Base-by-base conservation (phyloP, 805 yeast species). In the Yamadazyma akitaensis region DNA sequence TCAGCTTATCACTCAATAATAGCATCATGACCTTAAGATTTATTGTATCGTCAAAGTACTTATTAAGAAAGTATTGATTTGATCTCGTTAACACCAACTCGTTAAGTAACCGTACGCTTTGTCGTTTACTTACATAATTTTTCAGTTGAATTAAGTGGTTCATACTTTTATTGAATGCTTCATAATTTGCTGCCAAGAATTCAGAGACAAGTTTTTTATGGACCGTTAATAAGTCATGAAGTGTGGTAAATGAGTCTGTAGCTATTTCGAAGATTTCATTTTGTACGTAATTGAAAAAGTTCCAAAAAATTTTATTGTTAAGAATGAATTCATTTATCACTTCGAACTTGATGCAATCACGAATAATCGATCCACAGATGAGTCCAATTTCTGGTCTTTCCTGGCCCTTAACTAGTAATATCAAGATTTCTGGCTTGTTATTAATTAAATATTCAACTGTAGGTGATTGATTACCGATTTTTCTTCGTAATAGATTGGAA, bases 91-190 rank as follows among this genome's bases (percentile, higher is more conserved):
- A 70, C 3, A 94, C 82, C 51, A 94, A 70, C 43, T 82, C 84
- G 13, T 85, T 79, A 48, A 91, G 72, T 28, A 94, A 69, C 56
- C 85, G 85, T 30, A 90, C 80, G 30, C 95, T 82, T 66, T 92
- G 98, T 52, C 99, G 80, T 61, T 90, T 89, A 2, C 96, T 89
- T 26, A 94, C 97, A 64, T 94, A 94, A 64, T 87, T 90, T 13
- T 82, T 79, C 39, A 88, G 84, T 38, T 81, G 79, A 50, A 94
- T 82, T 49, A 92, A 68, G 45, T 74, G 74, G 62, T 88, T 90
- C 54, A 89, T 84, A 51, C 72, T 68, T 30, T 63, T 60, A 17
- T 82, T 82, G 63, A 94, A 88, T 30, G 59, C 61, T 3, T 73
- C 79, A 44, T 81, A 70, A 60, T 88, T 80, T 12, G 55, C 59